Conservation (phyloP, 306 rosid genomes). For the Cotoneaster glaucophyllus region DNA sequence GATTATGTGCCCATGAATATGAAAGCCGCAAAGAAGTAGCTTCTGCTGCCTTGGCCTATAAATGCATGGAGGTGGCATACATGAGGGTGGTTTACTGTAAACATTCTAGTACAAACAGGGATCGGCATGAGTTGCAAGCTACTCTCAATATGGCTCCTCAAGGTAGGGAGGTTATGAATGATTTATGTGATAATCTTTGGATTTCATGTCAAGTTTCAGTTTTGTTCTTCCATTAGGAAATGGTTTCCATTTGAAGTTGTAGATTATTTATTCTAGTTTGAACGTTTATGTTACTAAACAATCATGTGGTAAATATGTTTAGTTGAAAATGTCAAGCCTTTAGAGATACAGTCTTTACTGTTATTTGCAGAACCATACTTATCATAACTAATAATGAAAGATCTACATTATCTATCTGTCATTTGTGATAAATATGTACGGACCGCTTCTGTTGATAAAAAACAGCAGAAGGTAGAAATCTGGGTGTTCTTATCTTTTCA, state of each 20-base stretch:
- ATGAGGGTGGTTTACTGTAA: slow-evolving; percentile 63
- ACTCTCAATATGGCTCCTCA: slow-evolving; percentile 53
- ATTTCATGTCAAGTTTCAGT: slow-evolving; percentile 17
- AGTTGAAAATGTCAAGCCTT: neutral
- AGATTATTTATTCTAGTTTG: neutral
- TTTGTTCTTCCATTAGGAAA: neutral
- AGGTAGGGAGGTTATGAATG: slow-evolving; percentile 46
- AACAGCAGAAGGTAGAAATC: neutral
- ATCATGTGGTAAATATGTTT: neutral
- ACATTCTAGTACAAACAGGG: slow-evolving; percentile 41
- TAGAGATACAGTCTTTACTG: neutral
- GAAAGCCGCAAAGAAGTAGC: slow-evolving; percentile 65
- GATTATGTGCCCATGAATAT: slow-evolving; percentile 71
- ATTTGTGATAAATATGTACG: too few relatives aligned
- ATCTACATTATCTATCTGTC: neutral
- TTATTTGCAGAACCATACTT: neutral
- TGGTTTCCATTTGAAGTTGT: neutral
- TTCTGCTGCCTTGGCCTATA: slow-evolving; percentile 80
- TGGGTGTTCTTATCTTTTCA: neutral
- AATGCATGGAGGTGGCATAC: slow-evolving; percentile 85
- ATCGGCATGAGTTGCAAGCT: slow-evolving; percentile 57
- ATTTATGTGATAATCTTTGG: slow-evolving; percentile 6
- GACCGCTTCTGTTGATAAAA: too few relatives aligned
- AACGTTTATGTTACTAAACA: neutral
- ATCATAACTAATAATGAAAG: too few relatives aligned